Conservation (phyloP, 805 yeast genomes). For the Candida adriatica region DNA sequence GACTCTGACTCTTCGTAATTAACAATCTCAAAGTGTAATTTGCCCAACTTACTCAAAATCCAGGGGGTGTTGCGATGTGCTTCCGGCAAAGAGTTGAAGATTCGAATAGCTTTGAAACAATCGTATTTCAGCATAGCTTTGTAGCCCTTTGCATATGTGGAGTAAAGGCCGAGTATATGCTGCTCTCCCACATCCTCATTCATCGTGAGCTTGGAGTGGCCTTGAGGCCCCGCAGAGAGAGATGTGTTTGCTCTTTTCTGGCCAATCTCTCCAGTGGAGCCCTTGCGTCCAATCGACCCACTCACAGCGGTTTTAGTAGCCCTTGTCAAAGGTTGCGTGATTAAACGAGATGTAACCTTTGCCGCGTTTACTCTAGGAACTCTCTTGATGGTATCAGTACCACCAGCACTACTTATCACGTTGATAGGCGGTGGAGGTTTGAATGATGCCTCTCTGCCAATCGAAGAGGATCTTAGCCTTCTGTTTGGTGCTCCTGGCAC, state of each 20-base stretch:
- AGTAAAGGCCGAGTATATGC: slow-evolving; percentile 40
- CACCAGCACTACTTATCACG: too few species aligned
- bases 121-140: slow-evolving; percentile 61
- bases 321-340: slow-evolving; percentile 32
- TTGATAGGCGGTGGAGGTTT: slow-evolving; percentile 17
- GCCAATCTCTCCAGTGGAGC: slow-evolving; percentile 9
- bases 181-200: slow-evolving; percentile 29
- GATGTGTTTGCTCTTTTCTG: slow-evolving; percentile 17
- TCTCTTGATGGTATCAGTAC: slow-evolving; percentile 19
- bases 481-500: slow-evolving; percentile 35
- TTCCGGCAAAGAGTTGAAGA: slow-evolving; percentile 57
- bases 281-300: slow-evolving; percentile 6
- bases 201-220: slow-evolving; percentile 12
- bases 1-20: slow-evolving; percentile 72
- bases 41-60: slow-evolving; percentile 75
- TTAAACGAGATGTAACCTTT: slow-evolving; percentile 40
- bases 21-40: slow-evolving; percentile 80
- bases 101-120: slow-evolving; percentile 71
- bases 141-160: slow-evolving; percentile 52
- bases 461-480: slow-evolving; percentile 22
- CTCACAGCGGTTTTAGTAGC: slow-evolving; percentile 10
- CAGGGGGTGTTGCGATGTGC: slow-evolving; percentile 68
- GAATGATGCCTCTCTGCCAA: slow-evolving; percentile 9
- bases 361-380: slow-evolving; percentile 32
- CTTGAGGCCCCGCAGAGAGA: slow-evolving; percentile 6